phyloP scores from a whole-genome alignment of 345 rosid species.

The Stellera chamaejasme region DNA sequence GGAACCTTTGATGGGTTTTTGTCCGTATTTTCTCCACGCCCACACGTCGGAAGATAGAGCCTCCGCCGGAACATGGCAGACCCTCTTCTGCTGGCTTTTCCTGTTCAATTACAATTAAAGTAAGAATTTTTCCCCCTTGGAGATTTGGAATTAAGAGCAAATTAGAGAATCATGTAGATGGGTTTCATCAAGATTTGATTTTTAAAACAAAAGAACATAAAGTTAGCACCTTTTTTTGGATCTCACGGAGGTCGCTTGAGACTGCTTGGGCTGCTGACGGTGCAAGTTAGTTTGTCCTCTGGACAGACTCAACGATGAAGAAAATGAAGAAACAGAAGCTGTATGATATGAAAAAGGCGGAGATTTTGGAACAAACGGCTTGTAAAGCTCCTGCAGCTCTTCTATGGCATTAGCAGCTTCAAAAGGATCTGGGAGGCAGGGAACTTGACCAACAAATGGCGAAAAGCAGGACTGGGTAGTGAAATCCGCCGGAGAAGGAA shows the following conservation, averaged over 20 bases:
- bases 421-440: constrained; percentile 22
- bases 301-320: constrained; percentile 30
- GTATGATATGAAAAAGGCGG: constrained; percentile 20
- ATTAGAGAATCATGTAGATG: neutral
- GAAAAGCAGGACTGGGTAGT: constrained; percentile 17
- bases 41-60: constrained; percentile 83
- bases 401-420: constrained; percentile 31
- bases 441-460: constrained; percentile 9
- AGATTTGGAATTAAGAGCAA: too few species aligned
- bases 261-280: constrained; percentile 25
- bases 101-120: constrained; percentile 24
- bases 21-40: constrained; percentile 99
- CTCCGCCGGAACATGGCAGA: constrained; percentile 89
- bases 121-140: neutral
- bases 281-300: constrained; percentile 16
- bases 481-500: constrained; percentile 18
- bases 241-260: constrained; percentile 25
- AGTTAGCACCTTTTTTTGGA: constrained; percentile 72
- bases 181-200: neutral
- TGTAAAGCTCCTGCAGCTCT: constrained; percentile 69
- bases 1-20: constrained; percentile 98
- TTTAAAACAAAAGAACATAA: neutral
- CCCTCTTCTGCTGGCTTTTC: constrained; percentile 79
- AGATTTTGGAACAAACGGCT: constrained; percentile 52
- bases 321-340: constrained; percentile 28